phyloP scores from a whole-genome alignment of 106 monocot species.

The Alisma plantagoaquatica region DNA sequence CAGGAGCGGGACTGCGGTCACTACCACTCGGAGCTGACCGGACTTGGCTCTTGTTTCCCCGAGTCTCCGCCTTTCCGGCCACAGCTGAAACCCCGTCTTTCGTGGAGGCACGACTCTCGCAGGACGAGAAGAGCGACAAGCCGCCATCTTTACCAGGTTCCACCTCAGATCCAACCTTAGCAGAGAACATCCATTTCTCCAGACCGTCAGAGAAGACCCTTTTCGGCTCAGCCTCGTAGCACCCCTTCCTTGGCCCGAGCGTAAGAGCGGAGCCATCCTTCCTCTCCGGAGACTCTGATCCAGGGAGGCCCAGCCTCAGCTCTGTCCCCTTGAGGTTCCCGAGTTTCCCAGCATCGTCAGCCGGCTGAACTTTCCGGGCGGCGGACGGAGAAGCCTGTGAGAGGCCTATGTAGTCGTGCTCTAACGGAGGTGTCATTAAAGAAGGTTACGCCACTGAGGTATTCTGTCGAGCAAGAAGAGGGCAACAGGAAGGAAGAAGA shows the following conservation, averaged over 20 bases:
- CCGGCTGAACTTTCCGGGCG: conserved; percentile 10
- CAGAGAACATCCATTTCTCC: conserved; percentile 11
- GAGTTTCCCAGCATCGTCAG: neutral
- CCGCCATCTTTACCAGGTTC: conserved; percentile 19
- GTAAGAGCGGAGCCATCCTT: conserved; percentile 19
- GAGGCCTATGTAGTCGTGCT: conserved; percentile 71
- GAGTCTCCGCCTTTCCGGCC: conserved; percentile 5
- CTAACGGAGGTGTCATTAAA: conserved; percentile 50
- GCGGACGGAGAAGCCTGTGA: conserved; percentile 14
- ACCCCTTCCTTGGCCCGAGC: conserved; percentile 25
- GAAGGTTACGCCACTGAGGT: neutral
- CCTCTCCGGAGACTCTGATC: conserved; percentile 51
- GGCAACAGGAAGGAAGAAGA: neutral
- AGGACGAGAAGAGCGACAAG: conserved; percentile 20
- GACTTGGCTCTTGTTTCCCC: conserved; percentile 32
- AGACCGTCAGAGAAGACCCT: conserved; percentile 29
- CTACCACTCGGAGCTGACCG: neutral
- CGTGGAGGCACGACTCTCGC: neutral
- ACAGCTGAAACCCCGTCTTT: conserved; percentile 7
- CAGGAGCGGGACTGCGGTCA: conserved; percentile 22
- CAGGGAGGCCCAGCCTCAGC: conserved; percentile 73
- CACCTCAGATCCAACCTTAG: conserved; percentile 23
- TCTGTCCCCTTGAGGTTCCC: conserved; percentile 51
- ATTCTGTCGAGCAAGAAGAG: conserved; percentile 10
- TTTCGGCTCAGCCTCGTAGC: conserved; percentile 42